Conservation (phyloP, 345 rosid species). For the Sisymbrium irio region DNA sequence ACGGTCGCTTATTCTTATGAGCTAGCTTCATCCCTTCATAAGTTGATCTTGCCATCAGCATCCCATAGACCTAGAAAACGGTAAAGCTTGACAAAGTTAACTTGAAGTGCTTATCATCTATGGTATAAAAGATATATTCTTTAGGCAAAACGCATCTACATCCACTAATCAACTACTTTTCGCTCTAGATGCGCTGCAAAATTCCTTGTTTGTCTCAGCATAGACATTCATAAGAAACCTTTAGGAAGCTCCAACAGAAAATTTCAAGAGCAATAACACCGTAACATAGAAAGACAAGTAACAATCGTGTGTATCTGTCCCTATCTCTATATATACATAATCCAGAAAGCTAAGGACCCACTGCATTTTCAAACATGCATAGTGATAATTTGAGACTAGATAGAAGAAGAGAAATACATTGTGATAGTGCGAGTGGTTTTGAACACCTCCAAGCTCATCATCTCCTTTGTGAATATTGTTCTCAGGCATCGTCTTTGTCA, state of each 20-base stretch:
- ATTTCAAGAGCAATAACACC: not conserved
- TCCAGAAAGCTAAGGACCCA: not conserved
- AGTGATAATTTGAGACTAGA: not conserved
- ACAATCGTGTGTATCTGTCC: not conserved
- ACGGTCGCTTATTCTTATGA: conserved; percentile 69
- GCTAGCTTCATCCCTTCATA: conserved; percentile 84
- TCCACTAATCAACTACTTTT: not conserved
- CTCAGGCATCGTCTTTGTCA: conserved; percentile 92
- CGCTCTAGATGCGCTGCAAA: not conserved
- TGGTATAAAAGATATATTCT: not conserved
- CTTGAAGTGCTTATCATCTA: not conserved
- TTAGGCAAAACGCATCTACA: not conserved
- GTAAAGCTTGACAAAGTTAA: conserved; percentile 6
- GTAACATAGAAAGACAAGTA: not conserved
- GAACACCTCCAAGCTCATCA: conserved; percentile 77
- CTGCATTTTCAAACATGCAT: not conserved
- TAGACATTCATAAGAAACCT: not conserved
- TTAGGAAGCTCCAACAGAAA: not conserved
- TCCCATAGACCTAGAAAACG: conserved; percentile 67
- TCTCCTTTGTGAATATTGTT: conserved; percentile 77
- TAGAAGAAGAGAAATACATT: conserved; percentile 50
- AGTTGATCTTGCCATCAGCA: conserved; percentile 91
- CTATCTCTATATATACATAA: not conserved
- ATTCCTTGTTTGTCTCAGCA: not conserved
- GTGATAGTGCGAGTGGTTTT: conserved; percentile 80